Evolutionary conservation across 2,329 filamentous ascomycete species (phyloP), one percentile per base, ranked within the genome.

Genomic region (Trichoderma pleuroti): DNA sequence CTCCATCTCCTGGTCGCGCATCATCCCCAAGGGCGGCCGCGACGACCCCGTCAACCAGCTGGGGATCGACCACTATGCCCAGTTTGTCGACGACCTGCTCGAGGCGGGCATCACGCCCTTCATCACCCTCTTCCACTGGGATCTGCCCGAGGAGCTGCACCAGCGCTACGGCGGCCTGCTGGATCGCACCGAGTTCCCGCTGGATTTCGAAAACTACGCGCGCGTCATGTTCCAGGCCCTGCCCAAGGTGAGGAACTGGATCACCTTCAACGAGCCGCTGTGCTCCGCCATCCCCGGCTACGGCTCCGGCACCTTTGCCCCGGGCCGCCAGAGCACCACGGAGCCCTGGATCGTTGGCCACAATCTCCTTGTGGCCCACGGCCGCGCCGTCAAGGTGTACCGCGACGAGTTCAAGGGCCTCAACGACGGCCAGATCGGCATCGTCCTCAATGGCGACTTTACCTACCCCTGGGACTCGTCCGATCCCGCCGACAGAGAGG

Each of bases 231-330:
- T 94, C 83, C 86, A 91, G 78, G 88, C 90, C 1, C 85, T 97
- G 62, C 87, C 90, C 68, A 91, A 90, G 80, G 93, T 94, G 77
- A 93, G 93, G 84, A 86, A 93, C 82, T 97, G 93, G 93, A 93
- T 94, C 80, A 96, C 93, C 30, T 93, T 95, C 83, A 96, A 96
- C 80, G 93, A 97, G 84, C 93, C 93, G 4, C 96, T 92, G 90
- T 97, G 93, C 82, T 92, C 89, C 73, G 89, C 91, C 66, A 90
- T 96, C 72, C 86, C 96, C 54, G 93, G 93, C 42, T 96, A 95
- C 82, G 92, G 87, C 77, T 88, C 87, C 54, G 93, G 93, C 32
- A 84, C 89, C 73, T 94, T 94, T 78, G 93, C 93, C 12, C 93
- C 93, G 1, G 93, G 93, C n/a, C 90, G 88, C 77, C 90, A 96